Evolutionary conservation across 805 yeast genomes (phyloP).

Genomic region (Isabelozyma gotoi): DNA sequence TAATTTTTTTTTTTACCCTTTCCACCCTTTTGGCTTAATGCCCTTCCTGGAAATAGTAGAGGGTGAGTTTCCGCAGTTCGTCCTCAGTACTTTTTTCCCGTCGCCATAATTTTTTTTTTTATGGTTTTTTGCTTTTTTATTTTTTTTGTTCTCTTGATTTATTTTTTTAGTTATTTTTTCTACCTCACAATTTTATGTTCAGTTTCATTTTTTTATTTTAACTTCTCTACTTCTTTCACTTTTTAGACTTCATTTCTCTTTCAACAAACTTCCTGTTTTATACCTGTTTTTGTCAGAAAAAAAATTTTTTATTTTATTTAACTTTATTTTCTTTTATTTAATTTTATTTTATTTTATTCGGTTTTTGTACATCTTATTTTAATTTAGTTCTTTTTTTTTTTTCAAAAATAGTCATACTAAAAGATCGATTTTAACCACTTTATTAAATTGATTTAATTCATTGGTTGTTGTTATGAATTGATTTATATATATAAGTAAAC

Average conservation of each 20-base stretch:
- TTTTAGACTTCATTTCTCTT: too few relatives aligned
- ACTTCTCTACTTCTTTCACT: not conserved
- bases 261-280: not conserved
- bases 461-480: not conserved
- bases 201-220: not conserved
- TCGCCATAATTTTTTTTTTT: not conserved
- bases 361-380: not conserved
- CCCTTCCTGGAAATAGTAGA: too few relatives aligned
- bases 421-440: not conserved
- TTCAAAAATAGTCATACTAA: not conserved
- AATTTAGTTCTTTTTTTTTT: too few relatives aligned
- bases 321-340: too few relatives aligned
- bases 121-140: not conserved
- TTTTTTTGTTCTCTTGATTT: not conserved
- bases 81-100: not conserved
- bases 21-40: too few relatives aligned
- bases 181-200: not conserved
- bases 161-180: not conserved
- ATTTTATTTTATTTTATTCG: too few relatives aligned
- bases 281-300: not conserved
- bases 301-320: too few relatives aligned
- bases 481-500: not conserved
- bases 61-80: too few relatives aligned
- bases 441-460: not conserved
- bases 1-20: too few relatives aligned